Evolutionary conservation across 768 basidiomycete genomes (phyloP).

Genomic region (Lactarius vividus): DNA sequence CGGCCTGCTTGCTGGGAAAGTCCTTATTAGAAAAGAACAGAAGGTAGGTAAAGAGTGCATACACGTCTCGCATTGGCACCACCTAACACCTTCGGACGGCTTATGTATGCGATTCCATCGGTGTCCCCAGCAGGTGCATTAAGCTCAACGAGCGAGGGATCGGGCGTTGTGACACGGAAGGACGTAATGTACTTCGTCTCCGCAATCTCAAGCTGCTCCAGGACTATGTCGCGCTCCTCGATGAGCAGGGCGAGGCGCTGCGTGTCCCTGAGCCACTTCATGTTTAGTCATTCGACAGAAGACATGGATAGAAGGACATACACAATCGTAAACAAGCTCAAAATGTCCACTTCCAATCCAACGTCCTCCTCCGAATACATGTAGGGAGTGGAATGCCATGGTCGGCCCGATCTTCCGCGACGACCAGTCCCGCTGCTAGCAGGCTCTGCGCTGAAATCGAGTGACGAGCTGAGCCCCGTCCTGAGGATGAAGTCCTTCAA

Average conservation of each 20-base stretch:
- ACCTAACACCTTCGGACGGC: slow-evolving; percentile 59
- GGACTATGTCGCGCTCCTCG: slow-evolving; percentile 68
- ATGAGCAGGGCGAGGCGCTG: slow-evolving; percentile 64
- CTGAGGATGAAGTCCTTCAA: slow-evolving; percentile 68
- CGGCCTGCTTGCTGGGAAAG: slow-evolving; percentile 36
- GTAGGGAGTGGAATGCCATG: background rate
- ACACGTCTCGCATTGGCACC: slow-evolving; percentile 31
- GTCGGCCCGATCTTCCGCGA: slow-evolving; percentile 1
- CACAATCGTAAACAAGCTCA: slow-evolving; percentile 74
- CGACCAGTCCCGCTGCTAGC: slow-evolving; percentile 28
- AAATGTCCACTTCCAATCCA: slow-evolving; percentile 59
- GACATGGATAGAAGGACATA: slow-evolving; percentile 35
- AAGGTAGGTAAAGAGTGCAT: background rate
- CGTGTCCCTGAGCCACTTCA: slow-evolving; percentile 54
- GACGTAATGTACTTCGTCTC: slow-evolving; percentile 77
- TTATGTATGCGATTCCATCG: slow-evolving; percentile 56
- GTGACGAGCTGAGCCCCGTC: slow-evolving; percentile 59
- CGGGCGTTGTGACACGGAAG: slow-evolving; percentile 69
- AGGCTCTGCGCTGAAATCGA: slow-evolving; percentile 38
- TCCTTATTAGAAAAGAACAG: slow-evolving; percentile 3
- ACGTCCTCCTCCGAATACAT: slow-evolving; percentile 39
- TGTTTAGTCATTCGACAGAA: slow-evolving; percentile 17
- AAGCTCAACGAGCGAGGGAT: slow-evolving; percentile 65
- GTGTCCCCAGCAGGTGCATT: slow-evolving; percentile 36
- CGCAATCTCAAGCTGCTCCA: slow-evolving; percentile 79